Conservation (phyloP, 495 filamentous ascomycete genomes). For the Penicillium salamii region DNA sequence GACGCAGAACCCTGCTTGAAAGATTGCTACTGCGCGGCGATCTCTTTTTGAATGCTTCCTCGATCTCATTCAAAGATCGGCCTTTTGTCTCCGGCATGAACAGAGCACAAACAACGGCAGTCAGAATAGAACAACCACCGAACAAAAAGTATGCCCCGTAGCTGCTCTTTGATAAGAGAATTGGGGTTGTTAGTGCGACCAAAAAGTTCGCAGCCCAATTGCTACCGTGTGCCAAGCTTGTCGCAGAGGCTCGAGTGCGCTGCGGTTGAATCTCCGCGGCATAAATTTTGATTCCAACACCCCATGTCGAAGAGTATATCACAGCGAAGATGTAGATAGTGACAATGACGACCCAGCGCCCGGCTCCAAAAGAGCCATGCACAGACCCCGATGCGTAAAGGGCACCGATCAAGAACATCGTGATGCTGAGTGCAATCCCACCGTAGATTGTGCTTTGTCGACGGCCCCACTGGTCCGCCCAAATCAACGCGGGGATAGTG, state of each 20-base stretch:
- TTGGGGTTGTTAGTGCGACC: slow-evolving; percentile 60
- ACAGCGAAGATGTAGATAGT: slow-evolving; percentile 45
- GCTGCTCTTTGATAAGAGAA: slow-evolving; percentile 53
- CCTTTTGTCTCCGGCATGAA: slow-evolving; percentile 63
- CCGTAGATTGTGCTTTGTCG: slow-evolving; percentile 52
- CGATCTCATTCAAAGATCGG: slow-evolving; percentile 53
- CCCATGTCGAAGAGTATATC: slow-evolving; percentile 49
- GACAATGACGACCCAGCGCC: slow-evolving; percentile 54
- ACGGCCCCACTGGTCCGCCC: slow-evolving; percentile 58
- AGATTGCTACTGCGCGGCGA: background rate
- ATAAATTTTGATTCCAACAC: slow-evolving; percentile 51
- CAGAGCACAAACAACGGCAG: slow-evolving; percentile 44
- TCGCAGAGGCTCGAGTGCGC: slow-evolving; percentile 50
- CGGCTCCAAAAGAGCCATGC: slow-evolving; percentile 39
- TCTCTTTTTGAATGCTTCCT: slow-evolving; percentile 46
- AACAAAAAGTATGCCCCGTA: slow-evolving; percentile 62
- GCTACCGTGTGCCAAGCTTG: slow-evolving; percentile 40
- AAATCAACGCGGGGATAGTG: slow-evolving; percentile 50
- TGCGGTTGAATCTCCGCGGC: slow-evolving; percentile 54
- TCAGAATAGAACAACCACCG: slow-evolving; percentile 46
- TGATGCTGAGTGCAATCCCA: slow-evolving; percentile 43
- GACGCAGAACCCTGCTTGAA: slow-evolving; percentile 1
- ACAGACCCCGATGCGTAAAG: slow-evolving; percentile 50
- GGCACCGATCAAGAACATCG: slow-evolving; percentile 48
- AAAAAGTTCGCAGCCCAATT: slow-evolving; percentile 59